Percentiles rank a stretch among this genome's conserved stretches.
These are phyloP conservation scores for Anastatica hierochuntica DNA, from an alignment of 345 rosid species.

Conservation along the genomic window DNA sequence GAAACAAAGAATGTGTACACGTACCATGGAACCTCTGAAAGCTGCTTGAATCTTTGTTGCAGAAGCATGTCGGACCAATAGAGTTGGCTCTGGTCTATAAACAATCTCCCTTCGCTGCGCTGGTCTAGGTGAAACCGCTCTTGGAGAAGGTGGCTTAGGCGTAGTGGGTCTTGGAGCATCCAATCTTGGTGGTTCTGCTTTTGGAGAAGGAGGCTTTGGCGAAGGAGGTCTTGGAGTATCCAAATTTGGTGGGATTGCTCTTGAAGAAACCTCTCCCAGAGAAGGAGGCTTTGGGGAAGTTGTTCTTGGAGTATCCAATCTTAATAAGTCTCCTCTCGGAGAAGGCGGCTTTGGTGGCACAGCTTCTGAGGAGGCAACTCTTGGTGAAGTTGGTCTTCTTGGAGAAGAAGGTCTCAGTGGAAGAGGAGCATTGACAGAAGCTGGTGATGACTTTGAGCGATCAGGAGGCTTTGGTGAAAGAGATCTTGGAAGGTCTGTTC, in stretches of 20 bases:
- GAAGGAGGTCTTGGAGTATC: conserved; percentile 4
- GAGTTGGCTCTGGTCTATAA: conserved; percentile 60
- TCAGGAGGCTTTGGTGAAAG: conserved; percentile 39
- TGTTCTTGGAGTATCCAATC: conserved; percentile 34
- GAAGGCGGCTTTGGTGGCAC: conserved; percentile 34
- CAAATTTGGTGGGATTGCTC: conserved; percentile 34
- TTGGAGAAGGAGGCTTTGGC: conserved; percentile 18
- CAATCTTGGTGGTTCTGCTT: conserved; percentile 5
- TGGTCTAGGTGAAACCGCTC: too few species aligned
- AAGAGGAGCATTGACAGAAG: conserved; percentile 29
- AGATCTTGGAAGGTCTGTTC: conserved; percentile 13
- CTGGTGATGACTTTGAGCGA: conserved; percentile 12
- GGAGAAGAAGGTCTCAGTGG: too few species aligned
- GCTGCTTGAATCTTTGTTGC: conserved; percentile 89
- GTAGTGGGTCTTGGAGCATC: background rate
- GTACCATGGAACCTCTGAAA: conserved; percentile 72
- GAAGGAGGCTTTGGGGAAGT: conserved; percentile 29
- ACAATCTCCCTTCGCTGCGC: too few species aligned
- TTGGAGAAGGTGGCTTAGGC: conserved; percentile 45
- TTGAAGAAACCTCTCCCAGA: conserved; percentile 35
- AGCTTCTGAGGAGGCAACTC: conserved; percentile 36
- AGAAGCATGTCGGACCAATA: conserved; percentile 50
- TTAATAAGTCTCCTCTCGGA: conserved; percentile 35
- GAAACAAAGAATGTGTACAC: too few species aligned
- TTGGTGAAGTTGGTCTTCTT: conserved; percentile 34